These are phyloP conservation scores for Cutaneotrichosporon cutaneum DNA, from an alignment of 1,284 basidiomycete genomes.

Conservation along the genomic window DNA sequence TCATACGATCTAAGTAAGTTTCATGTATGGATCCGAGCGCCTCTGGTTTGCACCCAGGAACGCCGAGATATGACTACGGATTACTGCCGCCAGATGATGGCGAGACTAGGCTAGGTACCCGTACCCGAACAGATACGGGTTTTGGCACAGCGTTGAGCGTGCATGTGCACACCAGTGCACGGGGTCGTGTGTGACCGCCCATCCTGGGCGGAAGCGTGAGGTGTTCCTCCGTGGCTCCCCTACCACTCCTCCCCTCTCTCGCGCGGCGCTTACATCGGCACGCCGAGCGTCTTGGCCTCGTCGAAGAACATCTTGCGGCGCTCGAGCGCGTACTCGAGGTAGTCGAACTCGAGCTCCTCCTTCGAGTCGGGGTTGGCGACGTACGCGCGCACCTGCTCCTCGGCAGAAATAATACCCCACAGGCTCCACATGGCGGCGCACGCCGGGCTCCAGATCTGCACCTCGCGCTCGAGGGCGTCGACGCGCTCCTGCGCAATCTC, in stretches of 20 bases:
- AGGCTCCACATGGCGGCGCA: conserved; percentile 86
- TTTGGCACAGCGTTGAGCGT: not conserved
- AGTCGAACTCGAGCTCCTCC: conserved; percentile 47
- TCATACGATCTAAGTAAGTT: not conserved
- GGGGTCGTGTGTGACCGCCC: not conserved
- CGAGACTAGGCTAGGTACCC: not conserved
- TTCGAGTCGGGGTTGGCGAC: conserved; percentile 35
- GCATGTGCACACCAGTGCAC: not conserved
- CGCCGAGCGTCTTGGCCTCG: conserved; percentile 44
- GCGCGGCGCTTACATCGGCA: conserved; percentile 9
- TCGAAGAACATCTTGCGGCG: conserved; percentile 51
- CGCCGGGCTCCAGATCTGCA: conserved; percentile 79
- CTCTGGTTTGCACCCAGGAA: not conserved
- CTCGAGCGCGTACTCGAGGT: conserved; percentile 52
- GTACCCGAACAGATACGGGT: not conserved
- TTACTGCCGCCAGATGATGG: conserved; percentile 1
- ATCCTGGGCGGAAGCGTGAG: not conserved
- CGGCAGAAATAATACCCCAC: conserved; percentile 88
- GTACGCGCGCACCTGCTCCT: conserved; percentile 69
- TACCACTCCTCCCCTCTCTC: not conserved
- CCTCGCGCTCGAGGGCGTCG: conserved; percentile 66
- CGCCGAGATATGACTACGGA: not conserved
- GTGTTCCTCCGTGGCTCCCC: not conserved
- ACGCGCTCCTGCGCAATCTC: conserved; percentile 43
- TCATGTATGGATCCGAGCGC: not conserved